Evolutionary conservation across 768 basidiomycete genomes (phyloP), one percentile per base, ranked within the genome.

Genomic region (Amanita muscaria): DNA sequence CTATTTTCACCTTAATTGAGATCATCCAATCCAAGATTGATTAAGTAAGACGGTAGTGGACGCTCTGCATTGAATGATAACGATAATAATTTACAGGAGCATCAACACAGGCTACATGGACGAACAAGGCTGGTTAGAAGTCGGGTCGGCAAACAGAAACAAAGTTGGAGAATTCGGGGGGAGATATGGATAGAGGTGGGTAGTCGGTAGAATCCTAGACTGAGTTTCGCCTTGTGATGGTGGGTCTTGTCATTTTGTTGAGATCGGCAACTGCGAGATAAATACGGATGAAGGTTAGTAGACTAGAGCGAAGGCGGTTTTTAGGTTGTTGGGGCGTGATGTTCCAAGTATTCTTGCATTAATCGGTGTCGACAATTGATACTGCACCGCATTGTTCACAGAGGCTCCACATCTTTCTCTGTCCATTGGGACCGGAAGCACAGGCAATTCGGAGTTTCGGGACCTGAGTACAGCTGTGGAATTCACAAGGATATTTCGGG

Each of bases 371-470:
- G 64, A 89, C 82, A 80, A 88, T 88, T 50, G 85, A 85, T 61
- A 89, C 88, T 47, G 87, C 82, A 62, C 87, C 87, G 60, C 87
- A 89, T 67, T 87, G 73, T 71, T 88, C 86, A 62, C 87, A 89
- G 59, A 84, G 81, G 56, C 79, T 81, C 87, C 87, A 89, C 84
- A 89, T 88, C 14, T 84, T 80, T 50, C 81, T 70, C 59, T 75
- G 76, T 49, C 86, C 86, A 51, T 78, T 77, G 49, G 70, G 63
- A 43, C 82, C 77, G 15, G 83, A 62, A 25, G 83, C 77, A 54
- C 86, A 88, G 25, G 87, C 83, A 47, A 89, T 70, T 51, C 83
- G 80, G 52, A 89, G 73, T 61, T 88, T 88, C 12, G 87, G 87
- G 48, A 89, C 87, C 63, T 87, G 84, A 19, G 77, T 77, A 54